Evolutionary conservation across 2,329 filamentous ascomycete species (phyloP).

Genomic region (Fusarium oxysporum): DNA sequence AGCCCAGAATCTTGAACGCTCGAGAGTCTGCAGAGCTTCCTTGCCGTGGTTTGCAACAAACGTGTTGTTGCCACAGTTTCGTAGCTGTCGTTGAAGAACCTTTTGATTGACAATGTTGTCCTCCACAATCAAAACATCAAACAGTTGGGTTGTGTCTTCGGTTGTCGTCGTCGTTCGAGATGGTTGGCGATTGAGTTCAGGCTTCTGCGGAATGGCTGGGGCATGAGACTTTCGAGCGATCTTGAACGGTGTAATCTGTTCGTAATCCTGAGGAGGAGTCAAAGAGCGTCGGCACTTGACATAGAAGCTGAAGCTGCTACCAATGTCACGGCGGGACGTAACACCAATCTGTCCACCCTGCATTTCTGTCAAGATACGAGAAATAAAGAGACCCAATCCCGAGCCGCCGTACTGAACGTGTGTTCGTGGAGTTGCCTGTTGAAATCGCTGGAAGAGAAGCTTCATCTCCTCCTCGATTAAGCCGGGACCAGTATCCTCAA

Average conservation of each 20-base stretch:
- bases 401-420: constrained; percentile 80
- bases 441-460: constrained; percentile 75
- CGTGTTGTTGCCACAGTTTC: constrained; percentile 69
- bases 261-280: constrained; percentile 53
- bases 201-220: constrained; percentile 25
- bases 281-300: constrained; percentile 73
- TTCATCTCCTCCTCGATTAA: constrained; percentile 73
- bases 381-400: constrained; percentile 80
- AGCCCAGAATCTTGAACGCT: constrained; percentile 67
- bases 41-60: constrained; percentile 73
- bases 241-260: constrained; percentile 52
- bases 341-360: constrained; percentile 85
- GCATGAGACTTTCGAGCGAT: constrained; percentile 48
- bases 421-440: constrained; percentile 74
- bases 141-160: constrained; percentile 48
- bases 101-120: constrained; percentile 76
- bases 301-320: constrained; percentile 83
- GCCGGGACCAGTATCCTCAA: constrained; percentile 78
- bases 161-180: constrained; percentile 15
- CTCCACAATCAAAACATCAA: constrained; percentile 73
- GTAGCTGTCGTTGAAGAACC: constrained; percentile 70
- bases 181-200: constrained; percentile 33
- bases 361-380: constrained; percentile 78
- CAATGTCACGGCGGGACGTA: constrained; percentile 72
- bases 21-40: constrained; percentile 69